phyloP scores from a whole-genome alignment of 208 protist genomes.

The Strigomonas culicis region DNA sequence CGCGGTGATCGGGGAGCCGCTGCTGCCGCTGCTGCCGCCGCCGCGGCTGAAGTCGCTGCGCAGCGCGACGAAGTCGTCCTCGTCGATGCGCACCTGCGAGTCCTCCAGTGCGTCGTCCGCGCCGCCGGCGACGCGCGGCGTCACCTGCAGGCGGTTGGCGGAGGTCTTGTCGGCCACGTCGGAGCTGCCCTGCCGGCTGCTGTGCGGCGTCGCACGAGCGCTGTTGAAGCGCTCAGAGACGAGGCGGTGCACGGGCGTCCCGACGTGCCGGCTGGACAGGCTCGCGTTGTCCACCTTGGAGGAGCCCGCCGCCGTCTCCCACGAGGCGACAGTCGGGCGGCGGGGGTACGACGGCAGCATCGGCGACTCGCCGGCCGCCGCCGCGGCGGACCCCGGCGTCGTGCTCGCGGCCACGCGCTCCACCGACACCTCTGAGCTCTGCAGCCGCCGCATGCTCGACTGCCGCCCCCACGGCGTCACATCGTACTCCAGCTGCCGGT shows the following conservation, averaged over 20 bases:
- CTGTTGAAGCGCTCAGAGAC: conserved; percentile 35
- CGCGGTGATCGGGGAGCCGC: background rate
- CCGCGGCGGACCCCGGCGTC: background rate
- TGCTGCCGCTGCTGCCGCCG: conserved; percentile 6
- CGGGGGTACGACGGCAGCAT: background rate
- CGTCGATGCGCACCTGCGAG: background rate
- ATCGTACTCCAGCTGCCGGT: conserved; percentile 40
- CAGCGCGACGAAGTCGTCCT: too few species aligned
- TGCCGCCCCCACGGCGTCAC: conserved; percentile 38
- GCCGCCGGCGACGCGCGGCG: background rate
- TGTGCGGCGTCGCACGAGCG: background rate
- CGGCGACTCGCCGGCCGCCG: background rate
- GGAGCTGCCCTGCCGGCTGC: background rate
- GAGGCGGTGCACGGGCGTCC: conserved; percentile 30
- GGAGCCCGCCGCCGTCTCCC: background rate
- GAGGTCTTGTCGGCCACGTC: background rate
- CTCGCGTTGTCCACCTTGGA: conserved; percentile 4
- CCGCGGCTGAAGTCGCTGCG: background rate
- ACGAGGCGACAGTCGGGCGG: background rate
- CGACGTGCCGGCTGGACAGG: conserved; percentile 8
- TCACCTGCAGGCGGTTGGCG: background rate
- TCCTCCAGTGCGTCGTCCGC: background rate
- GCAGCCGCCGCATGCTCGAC: conserved; percentile 26
- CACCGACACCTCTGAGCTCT: conserved; percentile 19
- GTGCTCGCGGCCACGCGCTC: conserved; percentile 16